Evolutionary conservation across 768 basidiomycete genomes (phyloP), one percentile per base, ranked within the genome.

Genomic region (Russula sp.): DNA sequence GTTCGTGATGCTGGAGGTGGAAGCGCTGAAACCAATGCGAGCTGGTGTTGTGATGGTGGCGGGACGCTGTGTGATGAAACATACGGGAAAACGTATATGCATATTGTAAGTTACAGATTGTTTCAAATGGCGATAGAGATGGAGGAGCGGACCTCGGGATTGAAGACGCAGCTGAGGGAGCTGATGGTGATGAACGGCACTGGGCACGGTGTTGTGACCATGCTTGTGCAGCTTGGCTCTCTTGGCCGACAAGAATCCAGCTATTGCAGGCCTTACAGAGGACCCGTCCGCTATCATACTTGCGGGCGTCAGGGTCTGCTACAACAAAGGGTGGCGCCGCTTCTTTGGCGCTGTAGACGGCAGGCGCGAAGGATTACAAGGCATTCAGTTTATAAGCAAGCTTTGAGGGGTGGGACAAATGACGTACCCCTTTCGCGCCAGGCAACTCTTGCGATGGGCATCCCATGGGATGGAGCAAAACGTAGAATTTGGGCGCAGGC

Each of bases 381-480:
- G 81, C 3, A 65, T 53, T 44, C 69, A 52, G 69, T 44, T 38
- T 26, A 34, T 8, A 28, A 20, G 26, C 2, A 8, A 46, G n/a
- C 2, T 14, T 14, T 22, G 9, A 10, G 30, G 18, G 22, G 9
- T 38, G 28, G 6, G 20, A 77, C 10, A 8, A 38, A 18, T 22
- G 40, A 57, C 85, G 65, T 71, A 88, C 89, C 84, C 81, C 73
- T 89, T 88, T 77, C 89, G 90, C 1, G 88, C 84, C 52, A 92
- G 75, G 75, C 89, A 91, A 71, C 87, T 89, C 77, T 90, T 91
- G 48, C 90, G 78, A 71, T 92, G 90, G 3, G 90, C 89, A 71
- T 91, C 89, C 90, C 90, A 92, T 0, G 90, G 90, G 59, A 92
- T 91, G n/a, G 85, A 88, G 71, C 90, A 92, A 70, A 90, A 92